A percentile compares a stretch with the other conserved stretches of the same genome.
Conservation (phyloP, 306 rosid genomes). For the Alnus glutinosa region DNA sequence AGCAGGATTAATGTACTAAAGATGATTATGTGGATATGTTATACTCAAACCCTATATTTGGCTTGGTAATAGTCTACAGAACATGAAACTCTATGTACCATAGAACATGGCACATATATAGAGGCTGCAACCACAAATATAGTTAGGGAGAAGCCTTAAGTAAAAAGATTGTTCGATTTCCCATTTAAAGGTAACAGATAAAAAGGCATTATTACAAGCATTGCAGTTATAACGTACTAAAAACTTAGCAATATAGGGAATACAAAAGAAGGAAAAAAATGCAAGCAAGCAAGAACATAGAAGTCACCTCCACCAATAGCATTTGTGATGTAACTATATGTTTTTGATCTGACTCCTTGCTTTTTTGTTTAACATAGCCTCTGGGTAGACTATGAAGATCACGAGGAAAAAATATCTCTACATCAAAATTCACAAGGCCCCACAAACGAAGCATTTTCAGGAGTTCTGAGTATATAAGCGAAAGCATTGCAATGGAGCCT, state of each 20-base stretch:
- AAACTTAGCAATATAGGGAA: background rate
- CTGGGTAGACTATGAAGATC: constrained; percentile 68
- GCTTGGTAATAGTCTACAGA: no score
- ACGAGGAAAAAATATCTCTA: constrained; percentile 80
- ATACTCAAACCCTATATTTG: background rate
- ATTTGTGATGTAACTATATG: constrained; percentile 82
- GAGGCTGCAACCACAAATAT: no score
- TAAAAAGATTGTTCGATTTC: no score
- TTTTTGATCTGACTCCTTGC: constrained; percentile 85
- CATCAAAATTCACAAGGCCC: constrained; percentile 93
- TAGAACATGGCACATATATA: no score
- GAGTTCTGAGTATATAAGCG: constrained; percentile 80
- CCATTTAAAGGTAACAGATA: no score
- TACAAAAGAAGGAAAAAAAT: background rate
- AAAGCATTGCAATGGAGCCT: constrained; percentile 76
- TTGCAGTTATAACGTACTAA: background rate
- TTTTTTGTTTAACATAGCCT: constrained; percentile 80
- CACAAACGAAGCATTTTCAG: constrained; percentile 90
- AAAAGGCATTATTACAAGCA: no score
- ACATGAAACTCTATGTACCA: no score
- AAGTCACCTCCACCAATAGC: constrained; percentile 70
- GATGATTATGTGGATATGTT: constrained; percentile 10
- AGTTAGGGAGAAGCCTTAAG: no score
- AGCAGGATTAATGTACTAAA: background rate
- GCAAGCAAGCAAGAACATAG: constrained; percentile 2